phyloP scores from a whole-genome alignment of 2,329 filamentous ascomycete species.

The Microdochium paspali region DNA sequence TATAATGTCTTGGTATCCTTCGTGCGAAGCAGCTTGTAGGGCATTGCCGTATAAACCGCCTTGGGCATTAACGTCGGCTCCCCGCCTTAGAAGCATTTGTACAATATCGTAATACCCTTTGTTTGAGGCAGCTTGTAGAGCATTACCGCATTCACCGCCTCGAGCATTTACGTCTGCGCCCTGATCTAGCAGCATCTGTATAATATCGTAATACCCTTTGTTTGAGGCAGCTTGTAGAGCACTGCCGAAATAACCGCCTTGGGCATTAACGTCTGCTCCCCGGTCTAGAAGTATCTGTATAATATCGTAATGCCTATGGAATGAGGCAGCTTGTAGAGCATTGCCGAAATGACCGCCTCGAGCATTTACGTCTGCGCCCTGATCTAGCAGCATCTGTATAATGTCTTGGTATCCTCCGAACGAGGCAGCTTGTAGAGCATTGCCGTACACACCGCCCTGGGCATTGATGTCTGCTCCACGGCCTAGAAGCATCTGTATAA shows the following conservation, averaged over 20 bases:
- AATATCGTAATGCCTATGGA: constrained; percentile 2
- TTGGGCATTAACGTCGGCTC: constrained; percentile 6
- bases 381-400: constrained; percentile 3
- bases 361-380: not conserved
- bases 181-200: constrained; percentile 1
- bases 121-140: not conserved
- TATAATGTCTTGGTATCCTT: constrained; percentile 1
- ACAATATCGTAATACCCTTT: constrained; percentile 6
- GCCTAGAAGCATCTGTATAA: constrained; percentile 8
- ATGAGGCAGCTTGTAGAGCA: not conserved
- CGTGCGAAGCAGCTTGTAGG: constrained; percentile 6
- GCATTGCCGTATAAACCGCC: too few relatives aligned
- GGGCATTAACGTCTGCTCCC: too few relatives aligned
- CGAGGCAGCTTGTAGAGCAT: constrained; percentile 9
- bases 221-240: constrained; percentile 9
- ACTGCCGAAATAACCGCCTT: too few relatives aligned
- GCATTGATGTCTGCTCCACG: too few relatives aligned
- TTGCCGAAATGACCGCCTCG: not conserved
- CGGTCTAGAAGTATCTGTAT: constrained; percentile 6
- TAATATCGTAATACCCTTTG: constrained; percentile 5
- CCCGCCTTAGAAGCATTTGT: constrained; percentile 2
- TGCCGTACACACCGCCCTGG: too few relatives aligned
- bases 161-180: not conserved
- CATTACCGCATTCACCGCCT: not conserved
- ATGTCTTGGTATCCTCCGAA: constrained; percentile 4